phyloP scores from a whole-genome alignment of 208 protist species.

The Wallacemonas collosoma region DNA sequence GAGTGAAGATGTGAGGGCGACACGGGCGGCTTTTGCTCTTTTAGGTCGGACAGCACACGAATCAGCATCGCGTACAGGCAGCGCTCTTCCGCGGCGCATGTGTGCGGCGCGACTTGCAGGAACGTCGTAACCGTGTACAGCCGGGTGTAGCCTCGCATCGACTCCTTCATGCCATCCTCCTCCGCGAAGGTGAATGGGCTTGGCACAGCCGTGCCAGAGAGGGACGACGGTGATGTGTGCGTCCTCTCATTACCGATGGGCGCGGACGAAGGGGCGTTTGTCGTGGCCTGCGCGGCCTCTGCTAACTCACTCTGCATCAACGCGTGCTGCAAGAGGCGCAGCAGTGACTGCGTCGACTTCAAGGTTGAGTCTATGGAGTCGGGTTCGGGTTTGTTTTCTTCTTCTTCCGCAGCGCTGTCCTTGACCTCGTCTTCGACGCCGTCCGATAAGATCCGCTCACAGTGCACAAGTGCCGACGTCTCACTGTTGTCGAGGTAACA shows the following conservation, averaged over 20 bases:
- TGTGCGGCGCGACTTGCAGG: background rate
- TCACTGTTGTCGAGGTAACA: background rate
- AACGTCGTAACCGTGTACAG: background rate
- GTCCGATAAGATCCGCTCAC: background rate
- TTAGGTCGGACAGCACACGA: background rate
- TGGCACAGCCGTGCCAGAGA: background rate
- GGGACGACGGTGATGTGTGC: background rate
- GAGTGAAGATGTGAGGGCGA: background rate
- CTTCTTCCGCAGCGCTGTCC: too few species aligned
- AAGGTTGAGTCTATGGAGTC: background rate
- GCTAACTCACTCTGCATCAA: constrained; percentile 7
- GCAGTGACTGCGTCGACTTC: constrained; percentile 6
- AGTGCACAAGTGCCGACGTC: background rate
- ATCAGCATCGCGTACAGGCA: background rate
- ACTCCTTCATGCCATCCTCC: constrained; percentile 11
- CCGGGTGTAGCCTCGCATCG: background rate
- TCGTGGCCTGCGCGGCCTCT: background rate
- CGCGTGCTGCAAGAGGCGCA: constrained; percentile 7
- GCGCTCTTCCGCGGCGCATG: background rate
- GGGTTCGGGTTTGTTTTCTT: too few species aligned
- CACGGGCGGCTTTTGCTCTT: background rate
- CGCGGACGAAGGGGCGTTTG: background rate
- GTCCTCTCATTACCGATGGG: background rate
- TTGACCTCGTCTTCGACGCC: too few species aligned
- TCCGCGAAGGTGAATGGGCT: background rate